These are phyloP conservation scores for Psilocybe mexicana DNA, from an alignment of 1,284 basidiomycete genomes.

Conservation along the genomic window DNA sequence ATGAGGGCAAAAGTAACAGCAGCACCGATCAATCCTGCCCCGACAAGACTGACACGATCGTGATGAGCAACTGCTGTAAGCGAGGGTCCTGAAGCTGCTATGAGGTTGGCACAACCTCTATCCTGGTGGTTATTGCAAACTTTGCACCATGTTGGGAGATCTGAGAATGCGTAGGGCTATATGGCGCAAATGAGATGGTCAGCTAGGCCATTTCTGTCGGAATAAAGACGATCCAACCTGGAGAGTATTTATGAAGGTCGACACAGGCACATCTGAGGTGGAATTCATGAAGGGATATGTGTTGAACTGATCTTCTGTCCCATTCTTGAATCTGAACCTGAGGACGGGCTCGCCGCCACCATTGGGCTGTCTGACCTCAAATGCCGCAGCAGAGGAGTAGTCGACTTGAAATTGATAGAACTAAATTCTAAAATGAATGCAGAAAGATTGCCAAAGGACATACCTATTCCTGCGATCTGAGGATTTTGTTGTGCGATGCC, in stretches of 20 bases:
- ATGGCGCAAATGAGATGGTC: neutral
- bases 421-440: constrained; percentile 3
- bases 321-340: constrained; percentile 81
- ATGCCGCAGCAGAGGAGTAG: constrained; percentile 69
- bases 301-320: constrained; percentile 55
- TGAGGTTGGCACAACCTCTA: constrained; percentile 56
- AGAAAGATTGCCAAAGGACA: constrained; percentile 35
- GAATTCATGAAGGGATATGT: constrained; percentile 64
- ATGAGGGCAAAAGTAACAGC: constrained; percentile 52
- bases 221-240: constrained; percentile 35
- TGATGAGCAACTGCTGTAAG: constrained; percentile 24
- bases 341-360: constrained; percentile 54
- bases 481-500: constrained; percentile 52
- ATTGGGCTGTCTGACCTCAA: constrained; percentile 65
- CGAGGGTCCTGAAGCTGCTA: constrained; percentile 31
- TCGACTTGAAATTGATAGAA: constrained; percentile 46
- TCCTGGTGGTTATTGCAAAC: constrained; percentile 55
- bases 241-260: constrained; percentile 53
- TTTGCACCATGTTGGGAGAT: constrained; percentile 58
- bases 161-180: constrained; percentile 52
- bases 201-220: neutral
- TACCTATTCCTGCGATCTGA: constrained; percentile 64
- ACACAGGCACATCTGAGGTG: constrained; percentile 55
- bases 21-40: constrained; percentile 68
- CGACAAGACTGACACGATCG: constrained; percentile 51